Percentiles rank a stretch among this genome's conserved stretches.
These are phyloP conservation scores for Pythium guiyangense DNA, from an alignment of 352 stramenopile species.

Conservation along the genomic window DNA sequence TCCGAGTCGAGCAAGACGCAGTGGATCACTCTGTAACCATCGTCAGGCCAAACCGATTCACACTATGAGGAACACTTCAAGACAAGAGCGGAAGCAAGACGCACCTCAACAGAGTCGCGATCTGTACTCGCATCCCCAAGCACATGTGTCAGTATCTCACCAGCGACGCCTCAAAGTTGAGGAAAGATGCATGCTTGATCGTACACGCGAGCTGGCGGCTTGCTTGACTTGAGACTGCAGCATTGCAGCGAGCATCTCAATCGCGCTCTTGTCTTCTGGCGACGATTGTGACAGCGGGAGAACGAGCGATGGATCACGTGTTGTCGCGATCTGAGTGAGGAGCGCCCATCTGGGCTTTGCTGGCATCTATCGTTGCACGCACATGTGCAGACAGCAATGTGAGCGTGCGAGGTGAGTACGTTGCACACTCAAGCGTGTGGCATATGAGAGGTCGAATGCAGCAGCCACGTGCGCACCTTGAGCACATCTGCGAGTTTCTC, in stretches of 20 bases:
- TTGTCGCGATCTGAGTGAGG: constrained; percentile 3
- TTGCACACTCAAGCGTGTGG: no score
- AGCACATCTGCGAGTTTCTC: constrained; percentile 9
- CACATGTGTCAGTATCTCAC: neutral
- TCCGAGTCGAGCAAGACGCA: constrained; percentile 15
- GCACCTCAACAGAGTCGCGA: constrained; percentile 6
- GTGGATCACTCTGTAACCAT: constrained; percentile 7
- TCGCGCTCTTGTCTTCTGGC: neutral
- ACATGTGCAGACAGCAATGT: no score
- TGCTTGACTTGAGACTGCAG: constrained; percentile 19
- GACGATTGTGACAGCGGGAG: neutral
- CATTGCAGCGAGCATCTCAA: constrained; percentile 13
- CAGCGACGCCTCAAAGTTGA: neutral
- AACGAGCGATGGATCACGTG: constrained; percentile 5
- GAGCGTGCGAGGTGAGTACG: no score
- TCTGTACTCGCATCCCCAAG: neutral
- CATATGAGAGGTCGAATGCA: no score
- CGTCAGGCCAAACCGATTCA: neutral
- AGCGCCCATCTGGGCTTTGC: constrained; percentile 12
- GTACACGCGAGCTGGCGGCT: constrained; percentile 16
- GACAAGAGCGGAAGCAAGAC: neutral
- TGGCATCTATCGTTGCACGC: no score
- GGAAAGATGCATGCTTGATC: neutral
- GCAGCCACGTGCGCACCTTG: neutral
- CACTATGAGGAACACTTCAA: neutral